Evolutionary conservation across 2,329 filamentous ascomycete species (phyloP), one percentile per base, ranked within the genome.

Genomic region (Aspergillus chevalieri): DNA sequence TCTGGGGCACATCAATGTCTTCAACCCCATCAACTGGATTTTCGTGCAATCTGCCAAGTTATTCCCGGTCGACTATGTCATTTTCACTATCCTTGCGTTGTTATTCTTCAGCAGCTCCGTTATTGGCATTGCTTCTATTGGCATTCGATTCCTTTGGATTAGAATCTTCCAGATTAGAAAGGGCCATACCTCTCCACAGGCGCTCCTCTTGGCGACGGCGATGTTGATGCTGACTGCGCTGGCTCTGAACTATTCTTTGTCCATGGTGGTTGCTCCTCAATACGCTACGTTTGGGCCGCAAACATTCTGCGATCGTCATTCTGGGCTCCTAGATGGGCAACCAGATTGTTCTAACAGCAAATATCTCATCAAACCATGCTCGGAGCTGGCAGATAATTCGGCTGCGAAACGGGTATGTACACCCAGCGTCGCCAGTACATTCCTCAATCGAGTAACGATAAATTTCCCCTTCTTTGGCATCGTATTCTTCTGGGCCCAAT

Each of bases 101-200:
- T 82, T 96, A 59, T 84, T 98, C 67, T 97, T 98, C 73, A 84
- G 81, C 71, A 86, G 88, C 62, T 91, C 90, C 8, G 85, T 98
- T 46, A 82, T 89, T 1, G 93, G 93, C 14, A 83, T 97, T 47
- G 87, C 90, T 3, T 81, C 83, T 1, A 81, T 96, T 50, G 93
- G 93, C 43, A 95, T 98, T 61, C 87, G 93, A 57, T 95, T 98
- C 78, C 80, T 98, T 47, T 98, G 93, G 93, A 78, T 98, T 59
- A 86, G 82, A 51, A 83, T 98, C 62, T 97, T 97, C 79, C 84
- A 86, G 67, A 92, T 98, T 61, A 83, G 89, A 61, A 89, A 86
- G 63, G 89, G 90, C 24, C 84, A 91, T 58, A 97, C 92, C 1
- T 86, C 88, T 0, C 93, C 93, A 0, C 93, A 97, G 67, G 93